A percentile compares a stretch with the other conserved stretches of the same genome.
These are phyloP conservation scores for Tulasnella sp. DNA, from an alignment of 768 basidiomycete genomes.

Conservation along the genomic window DNA sequence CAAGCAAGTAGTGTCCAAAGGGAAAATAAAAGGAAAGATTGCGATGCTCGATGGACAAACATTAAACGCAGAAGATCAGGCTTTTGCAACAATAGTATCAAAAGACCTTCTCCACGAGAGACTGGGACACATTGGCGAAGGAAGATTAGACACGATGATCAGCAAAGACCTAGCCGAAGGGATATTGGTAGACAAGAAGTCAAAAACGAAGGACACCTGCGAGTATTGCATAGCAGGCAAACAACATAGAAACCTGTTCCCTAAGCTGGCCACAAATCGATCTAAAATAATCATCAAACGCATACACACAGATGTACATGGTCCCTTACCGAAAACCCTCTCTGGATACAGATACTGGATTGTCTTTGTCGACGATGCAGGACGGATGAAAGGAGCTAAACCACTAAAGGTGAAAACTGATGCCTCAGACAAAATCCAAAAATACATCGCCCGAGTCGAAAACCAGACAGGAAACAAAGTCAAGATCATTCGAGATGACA, in stretches of 20 bases:
- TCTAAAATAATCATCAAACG: not conserved
- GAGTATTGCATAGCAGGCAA: conserved; percentile 24
- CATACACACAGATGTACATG: conserved; percentile 29
- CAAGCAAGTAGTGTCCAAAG: not conserved
- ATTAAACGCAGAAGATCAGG: not conserved
- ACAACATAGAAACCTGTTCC: conserved; percentile 24
- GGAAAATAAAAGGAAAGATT: not conserved
- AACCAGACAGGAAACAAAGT: too few relatives aligned
- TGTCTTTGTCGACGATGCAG: too few relatives aligned
- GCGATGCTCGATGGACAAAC: not conserved
- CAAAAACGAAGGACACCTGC: not conserved
- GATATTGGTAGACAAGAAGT: too few relatives aligned
- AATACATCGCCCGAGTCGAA: too few relatives aligned
- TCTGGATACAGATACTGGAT: too few relatives aligned
- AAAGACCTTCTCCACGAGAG: not conserved
- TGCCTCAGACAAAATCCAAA: too few relatives aligned
- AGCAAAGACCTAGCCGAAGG: not conserved
- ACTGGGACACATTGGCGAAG: conserved; percentile 14
- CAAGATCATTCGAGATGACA: too few relatives aligned
- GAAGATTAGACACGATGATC: not conserved
- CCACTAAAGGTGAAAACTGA: too few relatives aligned
- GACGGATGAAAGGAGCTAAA: too few relatives aligned
- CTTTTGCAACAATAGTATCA: not conserved
- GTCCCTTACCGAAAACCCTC: not conserved
- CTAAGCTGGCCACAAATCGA: not conserved